These are phyloP conservation scores for Komagataella populi DNA, from an alignment of 805 yeast species.

Conservation along the genomic window DNA sequence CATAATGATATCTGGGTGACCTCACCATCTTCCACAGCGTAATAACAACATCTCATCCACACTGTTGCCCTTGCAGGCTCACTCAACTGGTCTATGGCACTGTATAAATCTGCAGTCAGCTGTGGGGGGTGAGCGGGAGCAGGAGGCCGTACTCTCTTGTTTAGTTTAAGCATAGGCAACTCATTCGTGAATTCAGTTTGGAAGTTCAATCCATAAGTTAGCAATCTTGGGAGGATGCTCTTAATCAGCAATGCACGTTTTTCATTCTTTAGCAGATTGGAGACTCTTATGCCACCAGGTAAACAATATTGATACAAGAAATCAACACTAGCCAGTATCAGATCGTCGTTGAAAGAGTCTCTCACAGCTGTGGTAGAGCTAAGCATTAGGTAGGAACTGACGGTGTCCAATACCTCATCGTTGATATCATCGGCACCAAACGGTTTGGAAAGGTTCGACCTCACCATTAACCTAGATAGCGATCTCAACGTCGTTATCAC, in stretches of 20 bases:
- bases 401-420: conserved; percentile 31
- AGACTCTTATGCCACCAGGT: conserved; percentile 46
- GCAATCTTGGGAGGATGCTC: conserved; percentile 48
- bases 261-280: conserved; percentile 31
- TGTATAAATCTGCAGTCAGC: conserved; percentile 35
- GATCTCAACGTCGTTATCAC: conserved; percentile 62
- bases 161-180: conserved; percentile 24
- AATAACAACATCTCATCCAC: conserved; percentile 90
- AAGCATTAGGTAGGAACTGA: conserved; percentile 45
- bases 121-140: conserved; percentile 56
- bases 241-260: conserved; percentile 37
- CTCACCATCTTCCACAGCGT: conserved; percentile 63
- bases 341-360: conserved; percentile 42
- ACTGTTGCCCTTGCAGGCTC: conserved; percentile 89
- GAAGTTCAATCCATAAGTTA: conserved; percentile 30
- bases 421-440: conserved; percentile 36
- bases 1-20: conserved; percentile 92
- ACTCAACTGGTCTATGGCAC: conserved; percentile 46
- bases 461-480: conserved; percentile 65
- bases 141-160: conserved; percentile 45
- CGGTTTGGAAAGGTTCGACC: conserved; percentile 34
- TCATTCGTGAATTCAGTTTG: conserved; percentile 20
- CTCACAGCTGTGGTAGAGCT: conserved; percentile 17
- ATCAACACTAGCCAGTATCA: conserved; percentile 61
- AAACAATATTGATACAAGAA: conserved; percentile 69